A percentile compares a stretch with the other conserved stretches of the same genome.
Evolutionary conservation across 257 asterid genomes (phyloP).

Genomic region (Haberlea rhodopensis): DNA sequence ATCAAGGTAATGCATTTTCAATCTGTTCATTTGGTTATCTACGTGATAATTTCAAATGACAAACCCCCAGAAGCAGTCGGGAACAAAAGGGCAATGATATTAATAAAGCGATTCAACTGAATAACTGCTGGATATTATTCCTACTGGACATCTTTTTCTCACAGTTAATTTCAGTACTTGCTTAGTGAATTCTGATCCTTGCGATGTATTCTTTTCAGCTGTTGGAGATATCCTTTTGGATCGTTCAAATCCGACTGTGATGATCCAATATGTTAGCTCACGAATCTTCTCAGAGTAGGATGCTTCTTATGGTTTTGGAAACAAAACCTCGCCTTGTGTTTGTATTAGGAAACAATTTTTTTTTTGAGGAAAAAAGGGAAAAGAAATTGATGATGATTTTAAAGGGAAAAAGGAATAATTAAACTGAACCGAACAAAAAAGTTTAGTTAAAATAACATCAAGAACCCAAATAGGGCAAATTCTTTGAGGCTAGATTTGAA

Average conservation of each 20-base stretch:
- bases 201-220: slow-evolving; percentile 44
- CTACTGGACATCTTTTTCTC: slow-evolving; percentile 4
- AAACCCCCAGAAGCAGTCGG: not conserved
- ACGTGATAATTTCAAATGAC: not conserved
- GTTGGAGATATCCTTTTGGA: slow-evolving; percentile 81
- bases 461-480: not conserved
- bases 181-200: slow-evolving; percentile 16
- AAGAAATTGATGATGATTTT: not conserved
- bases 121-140: not conserved
- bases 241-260: slow-evolving; percentile 84
- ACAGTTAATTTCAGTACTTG: not conserved
- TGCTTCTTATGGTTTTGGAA: slow-evolving; percentile 20
- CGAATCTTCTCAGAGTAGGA: slow-evolving; percentile 91
- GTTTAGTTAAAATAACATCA: slow-evolving; percentile 13
- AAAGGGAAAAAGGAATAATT: slow-evolving; percentile 6
- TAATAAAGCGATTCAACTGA: no score
- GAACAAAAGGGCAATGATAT: not conserved
- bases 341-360: no score
- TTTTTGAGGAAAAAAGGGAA: slow-evolving; percentile 10
- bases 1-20: slow-evolving; percentile 53
- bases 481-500: not conserved
- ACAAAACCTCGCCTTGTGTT: slow-evolving; percentile 3
- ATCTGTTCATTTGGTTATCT: slow-evolving; percentile 18
- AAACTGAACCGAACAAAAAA: slow-evolving; percentile 7
- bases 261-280: slow-evolving; percentile 79